Percentiles rank a stretch among this genome's conserved stretches.
Evolutionary conservation across 2,329 filamentous ascomycete genomes (phyloP).

Genomic region (Rutstroemia sp.): DNA sequence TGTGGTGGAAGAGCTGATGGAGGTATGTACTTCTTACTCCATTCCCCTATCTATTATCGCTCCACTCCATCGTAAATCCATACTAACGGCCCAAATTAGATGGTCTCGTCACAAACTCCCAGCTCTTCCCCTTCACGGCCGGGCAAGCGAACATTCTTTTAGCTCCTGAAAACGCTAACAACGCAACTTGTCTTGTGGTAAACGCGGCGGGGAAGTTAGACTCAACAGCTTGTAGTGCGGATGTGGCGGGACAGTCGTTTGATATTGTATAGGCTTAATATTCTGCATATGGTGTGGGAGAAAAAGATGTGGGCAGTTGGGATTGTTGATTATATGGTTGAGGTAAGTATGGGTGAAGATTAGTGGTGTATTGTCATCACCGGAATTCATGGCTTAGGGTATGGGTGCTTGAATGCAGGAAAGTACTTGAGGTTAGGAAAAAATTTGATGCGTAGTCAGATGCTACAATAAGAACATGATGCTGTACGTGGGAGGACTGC

Average conservation of each 20-base stretch:
- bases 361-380: background rate
- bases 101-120: constrained; percentile 34
- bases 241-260: constrained; percentile 14
- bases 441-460: too few species aligned
- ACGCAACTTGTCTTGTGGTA: constrained; percentile 37
- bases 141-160: constrained; percentile 35
- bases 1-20: constrained; percentile 53
- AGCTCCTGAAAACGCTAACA: constrained; percentile 37
- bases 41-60: background rate
- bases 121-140: constrained; percentile 40
- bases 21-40: constrained; percentile 9
- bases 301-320: too few species aligned
- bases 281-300: background rate
- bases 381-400: too few species aligned
- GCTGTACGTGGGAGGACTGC: too few species aligned
- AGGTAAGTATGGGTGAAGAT: background rate
- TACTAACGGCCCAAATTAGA: constrained; percentile 7
- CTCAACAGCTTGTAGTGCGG: constrained; percentile 14
- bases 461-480: too few species aligned
- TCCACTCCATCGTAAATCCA: background rate
- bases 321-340: background rate
- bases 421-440: too few species aligned
- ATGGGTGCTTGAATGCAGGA: too few species aligned
- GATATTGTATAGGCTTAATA: constrained; percentile 11
- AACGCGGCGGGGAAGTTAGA: constrained; percentile 20